These are phyloP conservation scores for Penicillium dipodomyicola DNA, from an alignment of 495 filamentous ascomycete genomes.

Conservation along the genomic window DNA sequence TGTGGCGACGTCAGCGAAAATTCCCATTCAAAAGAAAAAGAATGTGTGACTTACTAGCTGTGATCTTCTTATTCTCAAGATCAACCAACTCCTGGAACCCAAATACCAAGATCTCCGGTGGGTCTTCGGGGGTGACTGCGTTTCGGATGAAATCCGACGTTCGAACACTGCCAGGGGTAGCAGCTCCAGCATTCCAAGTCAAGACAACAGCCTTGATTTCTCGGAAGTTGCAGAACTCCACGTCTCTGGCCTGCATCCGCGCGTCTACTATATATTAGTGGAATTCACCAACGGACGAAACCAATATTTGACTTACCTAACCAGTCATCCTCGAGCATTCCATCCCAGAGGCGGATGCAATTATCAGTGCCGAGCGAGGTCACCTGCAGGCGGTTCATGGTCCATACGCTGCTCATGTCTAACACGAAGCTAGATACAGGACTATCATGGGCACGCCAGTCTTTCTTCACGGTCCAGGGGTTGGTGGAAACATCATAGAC, in stretches of 20 bases:
- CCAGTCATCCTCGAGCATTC: conserved; percentile 91
- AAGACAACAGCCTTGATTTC: conserved; percentile 73
- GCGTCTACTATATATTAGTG: conserved; percentile 53
- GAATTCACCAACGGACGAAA: not conserved
- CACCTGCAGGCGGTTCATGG: conserved; percentile 79
- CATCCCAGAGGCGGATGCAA: conserved; percentile 84
- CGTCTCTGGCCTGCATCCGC: conserved; percentile 80
- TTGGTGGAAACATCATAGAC: conserved; percentile 80
- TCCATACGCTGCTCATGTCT: conserved; percentile 83
- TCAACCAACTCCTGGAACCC: conserved; percentile 98
- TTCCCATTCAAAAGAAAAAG: not conserved
- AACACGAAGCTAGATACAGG: conserved; percentile 73
- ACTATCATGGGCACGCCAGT: conserved; percentile 87
- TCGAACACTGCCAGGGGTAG: conserved; percentile 77
- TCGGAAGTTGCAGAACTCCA: conserved; percentile 79
- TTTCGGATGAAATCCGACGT: conserved; percentile 75
- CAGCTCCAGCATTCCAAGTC: conserved; percentile 96
- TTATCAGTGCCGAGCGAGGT: conserved; percentile 89
- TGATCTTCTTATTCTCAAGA: conserved; percentile 93
- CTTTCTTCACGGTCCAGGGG: conserved; percentile 89
- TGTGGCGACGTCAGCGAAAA: conserved; percentile 32
- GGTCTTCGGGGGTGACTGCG: conserved; percentile 63
- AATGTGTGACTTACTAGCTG: conserved; percentile 67
- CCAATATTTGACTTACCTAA: conserved; percentile 52
- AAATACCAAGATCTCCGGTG: conserved; percentile 90